A percentile compares a stretch with the other conserved stretches of the same genome.
phyloP scores from a whole-genome alignment of 2,329 filamentous ascomycete species.

The Fusarium sp. region DNA sequence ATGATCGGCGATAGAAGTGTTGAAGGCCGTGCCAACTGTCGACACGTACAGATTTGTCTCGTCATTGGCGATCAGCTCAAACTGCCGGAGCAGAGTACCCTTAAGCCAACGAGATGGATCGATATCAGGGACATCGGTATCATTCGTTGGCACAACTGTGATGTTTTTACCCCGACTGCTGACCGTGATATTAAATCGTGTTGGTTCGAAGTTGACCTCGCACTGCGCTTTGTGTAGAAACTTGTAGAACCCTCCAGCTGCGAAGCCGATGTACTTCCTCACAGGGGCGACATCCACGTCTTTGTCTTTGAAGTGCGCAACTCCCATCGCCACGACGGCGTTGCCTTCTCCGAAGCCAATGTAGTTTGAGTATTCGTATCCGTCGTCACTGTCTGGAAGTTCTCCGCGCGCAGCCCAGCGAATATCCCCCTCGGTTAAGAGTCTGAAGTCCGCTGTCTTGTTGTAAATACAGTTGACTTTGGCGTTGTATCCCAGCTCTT shows the following conservation, averaged over 20 bases:
- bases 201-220: constrained; percentile 21
- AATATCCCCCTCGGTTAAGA: background rate
- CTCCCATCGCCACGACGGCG: constrained; percentile 16
- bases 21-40: constrained; percentile 52
- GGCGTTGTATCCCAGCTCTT: constrained; percentile 51
- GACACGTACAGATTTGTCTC: constrained; percentile 55
- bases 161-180: constrained; percentile 17
- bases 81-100: constrained; percentile 48
- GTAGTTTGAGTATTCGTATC: constrained; percentile 8
- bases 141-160: constrained; percentile 16
- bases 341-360: constrained; percentile 12
- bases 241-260: constrained; percentile 4
- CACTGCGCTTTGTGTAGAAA: constrained; percentile 13
- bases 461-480: constrained; percentile 55
- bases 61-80: constrained; percentile 54
- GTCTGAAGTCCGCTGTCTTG: constrained; percentile 48
- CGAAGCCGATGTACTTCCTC: constrained; percentile 18
- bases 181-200: constrained; percentile 16
- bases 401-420: constrained; percentile 4
- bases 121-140: constrained; percentile 7
- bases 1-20: constrained; percentile 47
- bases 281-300: background rate
- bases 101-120: constrained; percentile 17
- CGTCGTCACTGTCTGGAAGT: constrained; percentile 24
- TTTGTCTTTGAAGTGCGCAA: constrained; percentile 20